phyloP scores from a whole-genome alignment of 2,329 filamentous ascomycete species.

The Colletotrichum somersetense region DNA sequence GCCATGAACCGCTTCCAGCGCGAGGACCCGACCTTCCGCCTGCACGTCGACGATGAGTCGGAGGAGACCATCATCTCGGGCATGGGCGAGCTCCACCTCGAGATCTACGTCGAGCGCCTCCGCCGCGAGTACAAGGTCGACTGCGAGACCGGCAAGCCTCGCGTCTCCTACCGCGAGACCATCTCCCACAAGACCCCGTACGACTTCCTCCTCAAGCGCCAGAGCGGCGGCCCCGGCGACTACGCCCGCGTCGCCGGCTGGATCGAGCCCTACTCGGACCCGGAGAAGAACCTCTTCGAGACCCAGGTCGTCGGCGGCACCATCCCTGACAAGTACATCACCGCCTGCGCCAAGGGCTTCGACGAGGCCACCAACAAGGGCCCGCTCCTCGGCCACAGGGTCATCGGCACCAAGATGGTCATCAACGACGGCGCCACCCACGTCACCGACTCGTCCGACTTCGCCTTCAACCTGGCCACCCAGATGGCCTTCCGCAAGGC shows the following conservation, averaged over 20 bases:
- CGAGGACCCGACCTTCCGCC: slow-evolving; percentile 97
- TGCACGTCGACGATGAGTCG: slow-evolving; percentile 91
- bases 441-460: slow-evolving; percentile 97
- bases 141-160: slow-evolving; percentile 93
- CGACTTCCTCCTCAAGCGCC: slow-evolving; percentile 94
- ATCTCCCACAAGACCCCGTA: slow-evolving; percentile 84
- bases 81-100: slow-evolving; percentile 97
- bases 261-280: slow-evolving; percentile 84
- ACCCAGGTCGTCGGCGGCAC: slow-evolving; percentile 88
- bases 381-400: slow-evolving; percentile 91
- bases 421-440: slow-evolving; percentile 97
- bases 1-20: slow-evolving; percentile 99
- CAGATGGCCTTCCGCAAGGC: slow-evolving; percentile 97
- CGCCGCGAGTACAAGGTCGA: slow-evolving; percentile 97
- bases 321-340: slow-evolving; percentile 96
- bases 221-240: slow-evolving; percentile 95
- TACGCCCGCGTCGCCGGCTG: slow-evolving; percentile 92
- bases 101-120: slow-evolving; percentile 98
- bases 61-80: slow-evolving; percentile 98
- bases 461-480: slow-evolving; percentile 93
- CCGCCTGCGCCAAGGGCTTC: slow-evolving; percentile 96
- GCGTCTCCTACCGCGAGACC: slow-evolving; percentile 97
- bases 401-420: slow-evolving; percentile 90
- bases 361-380: slow-evolving; percentile 84
- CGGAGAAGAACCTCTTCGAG: slow-evolving; percentile 85